Evolutionary conservation across 177 flowering plant species (phyloP), one percentile per base, ranked within the genome.

Genomic region (Vitis hybrid): DNA sequence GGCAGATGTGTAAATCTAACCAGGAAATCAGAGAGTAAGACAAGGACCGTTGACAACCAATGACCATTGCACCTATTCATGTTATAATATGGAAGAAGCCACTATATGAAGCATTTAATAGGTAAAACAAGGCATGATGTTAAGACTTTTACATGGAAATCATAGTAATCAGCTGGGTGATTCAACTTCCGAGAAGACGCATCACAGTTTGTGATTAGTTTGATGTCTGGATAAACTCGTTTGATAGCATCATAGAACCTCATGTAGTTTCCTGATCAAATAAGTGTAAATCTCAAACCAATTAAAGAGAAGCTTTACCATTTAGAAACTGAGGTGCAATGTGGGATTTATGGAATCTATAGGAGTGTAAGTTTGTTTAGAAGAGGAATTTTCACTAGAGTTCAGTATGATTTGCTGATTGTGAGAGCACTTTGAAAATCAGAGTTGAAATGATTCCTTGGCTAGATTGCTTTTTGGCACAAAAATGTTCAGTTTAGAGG

Each of bases 91-190:
- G 2, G 14, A 59, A 59, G 26, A 20, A 26, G 10, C 5, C 1
- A 59, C 3, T 31, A 20, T 22, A 59, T 10, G 29, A 26, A 9
- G 9, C 10, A 16, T 57, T 19, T 18, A 53, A 39, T 52, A 53
- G 10, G 18, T n/a, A 59, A 59, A 2, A 54, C 19, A 54, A 64
- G 50, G n/a, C 2, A 13, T 48, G 20, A 61, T 34, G 68, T 54
- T 34, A 50, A 68, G 60, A 65, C 56, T 22, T 74, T 81, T 88
- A 95, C 98, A 86, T 95, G 99, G 72, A 65, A 95, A 78, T 95
- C 98, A 77, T 93, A 93, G 15, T 82, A 49, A 84, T 95, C 92
- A 18, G 99, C 94, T 7, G 98, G 97, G 78, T 95, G 96, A 73
- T 93, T 90, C 86, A 95, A 79, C 58, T 70, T 73, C 48, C 7